Evolutionary conservation across 257 asterid species (phyloP), one percentile per base, ranked within the genome.

Genomic region (Solanum sparsipilum): DNA sequence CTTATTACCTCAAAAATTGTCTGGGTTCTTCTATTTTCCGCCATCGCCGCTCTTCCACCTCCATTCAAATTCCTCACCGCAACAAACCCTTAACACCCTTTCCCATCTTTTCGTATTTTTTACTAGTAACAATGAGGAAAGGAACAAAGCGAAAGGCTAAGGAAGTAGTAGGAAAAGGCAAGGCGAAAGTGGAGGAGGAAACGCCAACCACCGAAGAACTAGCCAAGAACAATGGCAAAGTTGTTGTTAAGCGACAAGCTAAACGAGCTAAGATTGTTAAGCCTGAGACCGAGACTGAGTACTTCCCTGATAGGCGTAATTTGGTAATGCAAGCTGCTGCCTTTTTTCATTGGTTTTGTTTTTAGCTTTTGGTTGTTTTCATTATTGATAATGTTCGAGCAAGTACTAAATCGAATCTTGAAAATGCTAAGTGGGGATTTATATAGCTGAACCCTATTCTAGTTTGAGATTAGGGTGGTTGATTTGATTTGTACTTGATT

Each of bases 291-390:
- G 95, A 93, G 91, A 46, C 97, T 0, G 98, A 96, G 91, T 95
- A 93, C 90, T 95, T 96, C 79, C 91, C 91, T 1, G 98, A 96
- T 46, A 91, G 90, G 92, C 94, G 98, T 60, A 95, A 93, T 91
- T 89, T 96, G 95, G 98, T 96, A 93, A 75, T 27, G 36, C 48
- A 29, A 12, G 1, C 38, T 60, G 23, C 27, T 46, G 32, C 65
- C 70, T 25, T 13, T 58, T 46, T 27, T 23, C 71, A 86, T 9
- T 56, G 60, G 60, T 48, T 7, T 39, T 52, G 31, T 13, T 72
- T 29, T 13, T 6, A 46, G 5, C 29, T 84, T 68, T 27, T 65
- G 34, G 34, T 65, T 65, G 73, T 65, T 25, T 29, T 29, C 16
- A n/a, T 65, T 25, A 13, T 68, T 29, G 23, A 27, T 68, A 29